These are phyloP conservation scores for Alternaria rosae DNA, from an alignment of 2,329 filamentous ascomycete species.

Conservation along the genomic window DNA sequence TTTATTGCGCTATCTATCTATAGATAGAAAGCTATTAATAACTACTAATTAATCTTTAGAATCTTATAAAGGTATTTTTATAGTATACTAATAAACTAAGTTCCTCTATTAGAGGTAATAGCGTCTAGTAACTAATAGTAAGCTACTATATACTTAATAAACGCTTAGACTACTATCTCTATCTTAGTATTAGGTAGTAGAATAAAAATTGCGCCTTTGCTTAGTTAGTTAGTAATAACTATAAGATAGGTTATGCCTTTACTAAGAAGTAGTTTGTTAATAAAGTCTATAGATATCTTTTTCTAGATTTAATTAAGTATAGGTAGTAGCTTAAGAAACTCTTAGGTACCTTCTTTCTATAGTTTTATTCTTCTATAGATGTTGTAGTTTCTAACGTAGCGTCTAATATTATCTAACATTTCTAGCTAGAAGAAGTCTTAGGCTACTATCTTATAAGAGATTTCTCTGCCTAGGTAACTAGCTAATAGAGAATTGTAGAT, in stretches of 20 bases:
- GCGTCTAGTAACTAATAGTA: neutral
- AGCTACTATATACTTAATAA: neutral
- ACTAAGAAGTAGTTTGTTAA: neutral
- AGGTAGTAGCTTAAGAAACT: neutral
- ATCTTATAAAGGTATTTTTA: neutral
- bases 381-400: neutral
- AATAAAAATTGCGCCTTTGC: neutral
- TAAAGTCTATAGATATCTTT: neutral
- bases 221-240: neutral
- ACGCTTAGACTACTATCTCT: neutral
- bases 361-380: neutral
- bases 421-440: no score
- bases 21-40: neutral
- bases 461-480: no score
- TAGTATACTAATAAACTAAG: neutral
- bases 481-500: fast-evolving
- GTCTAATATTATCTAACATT: neutral
- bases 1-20: conserved; percentile 2
- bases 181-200: neutral
- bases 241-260: neutral
- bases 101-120: neutral
- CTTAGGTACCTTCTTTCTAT: neutral
- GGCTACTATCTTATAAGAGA: no score
- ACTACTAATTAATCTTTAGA: neutral
- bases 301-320: neutral